These are phyloP conservation scores for Styphnolobium japonicum DNA, from an alignment of 306 rosid species.

Conservation along the genomic window DNA sequence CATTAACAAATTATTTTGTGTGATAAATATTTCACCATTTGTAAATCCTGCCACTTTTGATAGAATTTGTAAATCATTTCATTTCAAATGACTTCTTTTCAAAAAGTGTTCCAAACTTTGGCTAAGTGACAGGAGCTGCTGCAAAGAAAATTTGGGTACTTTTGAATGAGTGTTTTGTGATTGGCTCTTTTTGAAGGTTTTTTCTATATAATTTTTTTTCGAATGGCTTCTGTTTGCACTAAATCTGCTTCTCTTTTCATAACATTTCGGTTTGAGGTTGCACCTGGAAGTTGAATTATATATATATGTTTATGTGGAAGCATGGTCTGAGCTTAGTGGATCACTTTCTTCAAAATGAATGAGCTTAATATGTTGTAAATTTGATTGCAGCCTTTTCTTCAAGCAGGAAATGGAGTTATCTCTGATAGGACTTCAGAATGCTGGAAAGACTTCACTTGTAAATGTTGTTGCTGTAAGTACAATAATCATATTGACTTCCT, in stretches of 20 bases:
- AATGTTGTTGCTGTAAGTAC: conserved; percentile 84
- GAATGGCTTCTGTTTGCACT: not conserved
- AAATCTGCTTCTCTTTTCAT: not conserved
- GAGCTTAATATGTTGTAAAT: conserved; percentile 28
- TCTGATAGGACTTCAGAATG: conserved; percentile 90
- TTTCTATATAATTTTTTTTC: not conserved
- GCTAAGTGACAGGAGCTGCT: not conserved
- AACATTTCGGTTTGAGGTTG: not conserved
- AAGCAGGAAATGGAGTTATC: conserved; percentile 97
- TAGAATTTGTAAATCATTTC: not conserved
- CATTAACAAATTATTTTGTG: not conserved
- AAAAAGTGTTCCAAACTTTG: not conserved
- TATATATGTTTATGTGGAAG: not conserved
- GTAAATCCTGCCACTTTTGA: not conserved
- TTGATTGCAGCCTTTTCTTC: conserved; percentile 83
- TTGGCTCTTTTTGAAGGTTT: not conserved
- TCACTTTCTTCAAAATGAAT: conserved; percentile 10
- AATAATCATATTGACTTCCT: conserved; percentile 3
- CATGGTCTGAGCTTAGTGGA: conserved; percentile 14
- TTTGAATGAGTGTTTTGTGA: not conserved
- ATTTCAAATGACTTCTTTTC: not conserved
- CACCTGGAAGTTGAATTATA: not conserved
- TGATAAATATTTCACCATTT: not conserved
- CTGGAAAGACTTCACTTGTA: conserved; percentile 94
- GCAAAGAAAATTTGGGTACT: not conserved